Base-by-base conservation (phyloP, 176 grass and related monocot genomes). In the barley (Hordeum vulgare) region DNA sequence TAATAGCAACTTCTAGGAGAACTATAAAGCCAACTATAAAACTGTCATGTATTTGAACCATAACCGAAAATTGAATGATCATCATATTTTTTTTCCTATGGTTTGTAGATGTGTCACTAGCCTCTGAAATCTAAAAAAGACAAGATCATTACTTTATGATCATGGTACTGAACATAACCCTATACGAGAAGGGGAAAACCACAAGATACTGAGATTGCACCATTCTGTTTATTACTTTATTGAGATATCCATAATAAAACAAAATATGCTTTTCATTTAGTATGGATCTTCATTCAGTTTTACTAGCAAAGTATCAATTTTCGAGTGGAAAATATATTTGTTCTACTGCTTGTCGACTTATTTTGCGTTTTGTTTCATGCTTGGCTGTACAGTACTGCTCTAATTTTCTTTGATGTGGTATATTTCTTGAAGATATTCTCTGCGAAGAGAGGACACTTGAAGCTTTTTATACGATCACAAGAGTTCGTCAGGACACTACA, bases 401-500 rank as follows among this genome's bases (percentile, higher is more conserved):
- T 84, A 76, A 86, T 81, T 85, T 61, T 88, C 12, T 87, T 26
- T 65, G 14, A 31, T 84, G 24, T 88, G 67, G 20, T 73, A 69
- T 85, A 69, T 85, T 78, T 28, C 65, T 70, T 85, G 39, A 89
- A 97, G 96, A 95, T 98, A 90, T 98, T 98, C 85, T 94, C 96
- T 83, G 92, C 91, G 74, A 92, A 86, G 77, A 95, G 90, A 87
- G 93, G 93, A 39, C 90, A 93, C n/a, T 89, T 87, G 69, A 94
- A 93, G 89, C 76, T 90, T 81, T 80, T 91, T 66, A 94, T 91
- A 56, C 92, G 85, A 70, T 91, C 90, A 61, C 93, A 95, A 80
- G 92, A 95, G 85, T 93, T 98, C 53, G 91, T 95, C 74, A 91
- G 96, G 77, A 91, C 92, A 75, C 83, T 98, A 82, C 92, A 98